Conservation (phyloP, 2,329 filamentous ascomycete species). For the Periconia digitata region DNA sequence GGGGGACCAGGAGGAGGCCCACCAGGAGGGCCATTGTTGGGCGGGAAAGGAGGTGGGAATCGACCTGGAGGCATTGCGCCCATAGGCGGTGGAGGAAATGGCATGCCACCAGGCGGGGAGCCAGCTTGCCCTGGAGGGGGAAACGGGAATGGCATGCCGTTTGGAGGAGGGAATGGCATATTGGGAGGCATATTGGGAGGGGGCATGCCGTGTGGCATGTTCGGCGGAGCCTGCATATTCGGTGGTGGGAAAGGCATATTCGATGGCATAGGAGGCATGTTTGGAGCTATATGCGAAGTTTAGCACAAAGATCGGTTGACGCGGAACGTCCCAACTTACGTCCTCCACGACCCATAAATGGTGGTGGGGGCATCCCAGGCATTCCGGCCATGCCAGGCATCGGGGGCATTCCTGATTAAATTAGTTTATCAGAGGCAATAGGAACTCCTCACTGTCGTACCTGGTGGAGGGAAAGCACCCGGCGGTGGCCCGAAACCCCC, state of each 20-base stretch:
- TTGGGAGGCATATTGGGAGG: conserved; percentile 35
- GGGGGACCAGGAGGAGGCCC: not conserved
- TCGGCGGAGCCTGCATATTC: conserved; percentile 20
- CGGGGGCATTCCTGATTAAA: not conserved
- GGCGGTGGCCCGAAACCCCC: conserved; percentile 52
- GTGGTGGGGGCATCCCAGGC: conserved; percentile 43
- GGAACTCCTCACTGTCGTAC: conserved; percentile 58
- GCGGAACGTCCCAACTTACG: conserved; percentile 25
- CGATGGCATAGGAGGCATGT: conserved; percentile 24
- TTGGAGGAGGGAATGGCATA: conserved; percentile 31
- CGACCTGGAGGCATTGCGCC: conserved; percentile 33
- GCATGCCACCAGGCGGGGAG: conserved; percentile 39
- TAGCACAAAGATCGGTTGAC: not conserved
- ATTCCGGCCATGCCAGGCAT: conserved; percentile 28
- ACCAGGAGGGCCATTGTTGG: not conserved
- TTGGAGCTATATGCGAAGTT: conserved; percentile 31
- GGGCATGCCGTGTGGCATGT: conserved; percentile 24
- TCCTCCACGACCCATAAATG: conserved; percentile 46
- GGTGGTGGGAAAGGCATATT: conserved; percentile 15
- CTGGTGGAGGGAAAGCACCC: conserved; percentile 39
- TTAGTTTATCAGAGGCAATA: conserved; percentile 28
- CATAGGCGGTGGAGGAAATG: conserved; percentile 41
- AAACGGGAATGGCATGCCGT: conserved; percentile 34
- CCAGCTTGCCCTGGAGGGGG: conserved; percentile 33
- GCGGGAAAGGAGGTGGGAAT: conserved; percentile 21